Evolutionary conservation across 768 basidiomycete species (phyloP).

Genomic region (Tubosaeta brunneosetosa): DNA sequence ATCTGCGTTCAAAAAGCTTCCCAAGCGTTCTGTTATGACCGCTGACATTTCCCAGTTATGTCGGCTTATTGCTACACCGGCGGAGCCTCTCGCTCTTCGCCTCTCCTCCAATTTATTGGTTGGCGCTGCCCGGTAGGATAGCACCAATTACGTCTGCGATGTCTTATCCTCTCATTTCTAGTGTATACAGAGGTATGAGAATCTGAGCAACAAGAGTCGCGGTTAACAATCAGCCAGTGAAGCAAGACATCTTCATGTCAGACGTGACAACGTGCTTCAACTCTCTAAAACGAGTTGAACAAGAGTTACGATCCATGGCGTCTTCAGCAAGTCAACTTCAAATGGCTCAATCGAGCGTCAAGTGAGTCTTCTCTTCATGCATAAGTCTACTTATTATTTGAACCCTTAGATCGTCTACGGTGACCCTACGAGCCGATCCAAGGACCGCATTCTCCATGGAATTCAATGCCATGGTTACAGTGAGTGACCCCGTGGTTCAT

Average conservation of each 20-base stretch:
- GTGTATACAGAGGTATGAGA: conserved; percentile 46
- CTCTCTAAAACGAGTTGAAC: conserved; percentile 72
- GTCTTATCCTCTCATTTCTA: conserved; percentile 15
- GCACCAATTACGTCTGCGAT: neutral
- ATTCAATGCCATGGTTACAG: conserved; percentile 62
- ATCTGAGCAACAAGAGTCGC: neutral
- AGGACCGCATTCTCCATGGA: conserved; percentile 47
- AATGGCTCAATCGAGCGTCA: conserved; percentile 62
- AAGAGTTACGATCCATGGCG: conserved; percentile 51
- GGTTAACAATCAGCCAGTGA: conserved; percentile 45
- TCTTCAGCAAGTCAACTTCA: conserved; percentile 54
- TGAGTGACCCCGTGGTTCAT: conserved; percentile 29
- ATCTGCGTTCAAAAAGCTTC: conserved; percentile 80
- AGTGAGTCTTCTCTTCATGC: conserved; percentile 38
- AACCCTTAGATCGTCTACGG: conserved; percentile 40
- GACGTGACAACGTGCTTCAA: conserved; percentile 79
- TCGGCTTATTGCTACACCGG: conserved; percentile 73
- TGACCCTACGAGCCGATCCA: conserved; percentile 52
- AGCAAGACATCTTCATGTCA: conserved; percentile 76
- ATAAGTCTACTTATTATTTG: neutral
- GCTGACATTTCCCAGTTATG: conserved; percentile 83
- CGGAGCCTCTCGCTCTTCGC: conserved; percentile 80
- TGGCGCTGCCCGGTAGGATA: conserved; percentile 75
- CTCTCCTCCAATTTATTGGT: conserved; percentile 87
- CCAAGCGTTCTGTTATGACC: conserved; percentile 76